phyloP scores from a whole-genome alignment of 129 eudicot species.

The Tagetes patula region DNA sequence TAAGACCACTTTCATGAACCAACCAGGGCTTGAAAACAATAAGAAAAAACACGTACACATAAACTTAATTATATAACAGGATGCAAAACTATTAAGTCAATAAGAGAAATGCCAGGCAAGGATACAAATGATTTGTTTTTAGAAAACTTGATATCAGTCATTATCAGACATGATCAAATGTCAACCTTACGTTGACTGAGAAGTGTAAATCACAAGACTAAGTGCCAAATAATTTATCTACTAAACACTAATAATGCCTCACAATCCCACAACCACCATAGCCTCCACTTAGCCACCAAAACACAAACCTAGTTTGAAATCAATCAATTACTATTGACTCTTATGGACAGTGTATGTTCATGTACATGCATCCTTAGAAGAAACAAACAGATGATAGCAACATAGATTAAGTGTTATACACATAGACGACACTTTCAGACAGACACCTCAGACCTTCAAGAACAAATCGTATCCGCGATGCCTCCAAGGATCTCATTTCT shows the following conservation, averaged over 20 bases:
- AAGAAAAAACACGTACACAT: neutral
- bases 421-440: too few relatives aligned
- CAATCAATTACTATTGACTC: too few relatives aligned
- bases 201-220: neutral
- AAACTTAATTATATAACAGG: neutral
- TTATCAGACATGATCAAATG: neutral
- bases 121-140: neutral
- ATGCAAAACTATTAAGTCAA: neutral
- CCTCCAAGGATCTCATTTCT: conserved; percentile 7
- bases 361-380: too few relatives aligned
- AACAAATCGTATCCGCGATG: too few relatives aligned
- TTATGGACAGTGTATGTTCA: too few relatives aligned
- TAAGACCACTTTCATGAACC: neutral
- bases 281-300: neutral
- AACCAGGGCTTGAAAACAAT: neutral
- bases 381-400: too few relatives aligned
- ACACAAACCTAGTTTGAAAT: neutral
- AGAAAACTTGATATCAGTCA: neutral
- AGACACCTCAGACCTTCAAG: too few relatives aligned
- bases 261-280: neutral
- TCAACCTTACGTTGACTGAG: neutral
- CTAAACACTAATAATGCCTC: conserved; percentile 3
- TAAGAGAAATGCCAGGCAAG: neutral
- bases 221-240: neutral
- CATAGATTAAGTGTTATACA: neutral